These are phyloP conservation scores for Neurospora sp. DNA, from an alignment of 2,329 filamentous ascomycete species.

Conservation along the genomic window DNA sequence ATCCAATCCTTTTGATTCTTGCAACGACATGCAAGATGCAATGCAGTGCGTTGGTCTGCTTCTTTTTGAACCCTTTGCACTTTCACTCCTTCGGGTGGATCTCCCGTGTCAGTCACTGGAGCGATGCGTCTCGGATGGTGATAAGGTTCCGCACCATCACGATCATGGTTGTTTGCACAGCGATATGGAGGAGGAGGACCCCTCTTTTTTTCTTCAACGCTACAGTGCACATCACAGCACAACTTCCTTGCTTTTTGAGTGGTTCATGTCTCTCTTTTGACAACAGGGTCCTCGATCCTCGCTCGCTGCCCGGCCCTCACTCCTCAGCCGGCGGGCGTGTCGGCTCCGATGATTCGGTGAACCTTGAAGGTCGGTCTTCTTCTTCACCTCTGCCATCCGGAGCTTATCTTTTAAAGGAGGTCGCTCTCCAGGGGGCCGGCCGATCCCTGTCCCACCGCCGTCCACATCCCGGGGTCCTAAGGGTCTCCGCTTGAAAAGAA, in stretches of 20 bases:
- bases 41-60: background rate
- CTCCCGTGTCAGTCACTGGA: background rate
- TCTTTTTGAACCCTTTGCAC: background rate
- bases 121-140: background rate
- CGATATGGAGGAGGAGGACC: background rate
- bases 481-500: background rate
- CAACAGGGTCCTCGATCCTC: background rate
- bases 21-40: background rate
- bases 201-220: background rate
- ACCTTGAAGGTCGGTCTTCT: background rate
- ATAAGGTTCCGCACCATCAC: background rate
- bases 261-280: background rate
- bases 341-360: background rate
- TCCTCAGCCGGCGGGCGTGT: background rate
- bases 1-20: background rate
- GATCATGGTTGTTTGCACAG: background rate
- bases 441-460: background rate
- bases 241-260: background rate
- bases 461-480: background rate
- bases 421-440: background rate
- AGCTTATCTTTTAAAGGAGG: background rate
- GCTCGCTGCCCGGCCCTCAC: background rate
- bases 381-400: background rate
- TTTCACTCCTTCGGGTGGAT: background rate
- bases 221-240: background rate